phyloP scores from a whole-genome alignment of 2,329 filamentous ascomycete genomes.

The Chaetomium strumarium region DNA sequence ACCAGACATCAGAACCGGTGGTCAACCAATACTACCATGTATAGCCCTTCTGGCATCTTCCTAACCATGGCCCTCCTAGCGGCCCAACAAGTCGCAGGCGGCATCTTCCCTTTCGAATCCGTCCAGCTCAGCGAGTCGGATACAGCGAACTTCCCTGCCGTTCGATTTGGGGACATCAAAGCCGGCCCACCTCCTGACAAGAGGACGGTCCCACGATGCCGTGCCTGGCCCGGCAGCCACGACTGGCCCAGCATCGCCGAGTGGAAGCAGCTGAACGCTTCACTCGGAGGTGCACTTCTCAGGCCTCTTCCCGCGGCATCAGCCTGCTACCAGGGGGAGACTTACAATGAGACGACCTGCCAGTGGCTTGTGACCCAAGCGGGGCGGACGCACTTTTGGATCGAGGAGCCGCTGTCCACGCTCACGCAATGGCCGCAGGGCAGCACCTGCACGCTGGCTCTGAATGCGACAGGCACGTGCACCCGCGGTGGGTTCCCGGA shows the following conservation, averaged over 20 bases:
- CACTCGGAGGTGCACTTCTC: conserved; percentile 28
- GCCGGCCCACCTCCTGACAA: neutral
- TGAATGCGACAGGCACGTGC: conserved; percentile 27
- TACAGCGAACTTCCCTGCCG: neutral
- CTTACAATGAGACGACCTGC: conserved; percentile 25
- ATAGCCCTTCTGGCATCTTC: neutral
- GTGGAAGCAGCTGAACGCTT: conserved; percentile 27
- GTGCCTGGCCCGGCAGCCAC: conserved; percentile 7
- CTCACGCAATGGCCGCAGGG: conserved; percentile 31
- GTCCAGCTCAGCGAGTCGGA: neutral
- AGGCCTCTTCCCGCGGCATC: conserved; percentile 28
- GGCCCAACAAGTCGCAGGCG: neutral
- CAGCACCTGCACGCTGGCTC: conserved; percentile 27
- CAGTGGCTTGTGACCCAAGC: conserved; percentile 22
- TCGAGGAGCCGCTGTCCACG: conserved; percentile 30
- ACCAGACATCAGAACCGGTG: no score
- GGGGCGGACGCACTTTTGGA: conserved; percentile 22
- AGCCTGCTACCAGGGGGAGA: conserved; percentile 26
- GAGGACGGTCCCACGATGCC: neutral
- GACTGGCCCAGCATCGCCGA: conserved; percentile 17
- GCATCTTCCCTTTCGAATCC: conserved; percentile 4
- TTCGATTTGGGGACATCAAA: neutral
- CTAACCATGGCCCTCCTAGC: neutral
- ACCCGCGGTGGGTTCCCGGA: conserved; percentile 32
- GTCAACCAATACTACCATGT: neutral